Conservation (phyloP, 2,329 filamentous ascomycete genomes). For the Ramularia collo-cygni region DNA sequence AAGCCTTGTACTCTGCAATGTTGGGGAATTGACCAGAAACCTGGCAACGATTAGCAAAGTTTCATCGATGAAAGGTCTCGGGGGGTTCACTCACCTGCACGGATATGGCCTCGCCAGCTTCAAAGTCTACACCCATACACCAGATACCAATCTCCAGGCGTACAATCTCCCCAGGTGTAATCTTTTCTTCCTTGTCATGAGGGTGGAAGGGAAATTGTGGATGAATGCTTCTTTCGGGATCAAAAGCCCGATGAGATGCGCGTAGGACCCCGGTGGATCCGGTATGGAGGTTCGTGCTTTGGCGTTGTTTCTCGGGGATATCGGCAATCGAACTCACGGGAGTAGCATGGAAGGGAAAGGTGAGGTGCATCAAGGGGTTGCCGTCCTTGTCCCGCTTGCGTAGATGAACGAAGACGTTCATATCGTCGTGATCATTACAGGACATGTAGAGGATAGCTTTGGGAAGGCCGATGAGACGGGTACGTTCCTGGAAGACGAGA, state of each 20-base stretch:
- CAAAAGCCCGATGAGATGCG: constrained; percentile 13
- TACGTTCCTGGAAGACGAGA: constrained; percentile 34
- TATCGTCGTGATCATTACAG: constrained; percentile 14
- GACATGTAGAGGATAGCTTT: constrained; percentile 43
- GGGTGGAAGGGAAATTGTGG: constrained; percentile 15
- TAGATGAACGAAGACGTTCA: constrained; percentile 17
- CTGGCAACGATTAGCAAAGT: neutral
- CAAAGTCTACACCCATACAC: constrained; percentile 42
- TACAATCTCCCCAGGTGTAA: constrained; percentile 37
- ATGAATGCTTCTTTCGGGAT: constrained; percentile 6
- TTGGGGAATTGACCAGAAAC: constrained; percentile 20
- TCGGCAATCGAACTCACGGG: constrained; percentile 36
- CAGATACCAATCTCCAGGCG: constrained; percentile 45
- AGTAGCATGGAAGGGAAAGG: constrained; percentile 10
- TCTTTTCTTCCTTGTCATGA: constrained; percentile 31
- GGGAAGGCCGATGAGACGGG: constrained; percentile 40
- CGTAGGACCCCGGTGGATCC: constrained; percentile 14
- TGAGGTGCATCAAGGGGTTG: constrained; percentile 12
- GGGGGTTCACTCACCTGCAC: constrained; percentile 8
- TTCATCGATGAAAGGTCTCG: neutral
- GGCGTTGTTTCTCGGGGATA: constrained; percentile 29
- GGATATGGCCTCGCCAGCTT: constrained; percentile 32
- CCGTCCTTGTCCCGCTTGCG: constrained; percentile 15
- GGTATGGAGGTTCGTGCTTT: constrained; percentile 11
- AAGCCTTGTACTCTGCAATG: constrained; percentile 36